Base-by-base conservation (phyloP, 2,329 filamentous ascomycete genomes). In the Simplicillium aogashimaense region DNA sequence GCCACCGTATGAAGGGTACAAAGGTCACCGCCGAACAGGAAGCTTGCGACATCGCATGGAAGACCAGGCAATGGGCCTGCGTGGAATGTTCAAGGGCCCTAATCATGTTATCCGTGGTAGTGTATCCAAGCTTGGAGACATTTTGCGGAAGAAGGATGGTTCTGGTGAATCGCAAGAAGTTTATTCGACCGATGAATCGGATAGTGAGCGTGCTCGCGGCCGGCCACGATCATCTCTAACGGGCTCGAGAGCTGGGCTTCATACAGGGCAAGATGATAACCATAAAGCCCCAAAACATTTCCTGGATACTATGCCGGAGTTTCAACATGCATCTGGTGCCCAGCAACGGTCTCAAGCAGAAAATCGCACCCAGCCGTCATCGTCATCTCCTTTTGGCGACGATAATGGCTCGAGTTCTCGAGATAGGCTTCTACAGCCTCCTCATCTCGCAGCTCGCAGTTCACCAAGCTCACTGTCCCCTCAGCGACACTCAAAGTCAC, bases 41-140 rank as follows among this genome's bases (percentile, higher is more conserved):
- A 79, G 72, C 51, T 48, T 71, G n/a, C 66, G 63, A 16, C 56
- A 63, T 14, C 65, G 54, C 17, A 29, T 45, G 1, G 60, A 63
- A 13, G 59, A 64, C 11, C 50, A 51, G 31, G 43, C 38, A 13
- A 41, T 53, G 33, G 55, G 60, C 12, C 37, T 63, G 13, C 76
- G 81, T 33, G 78, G 82, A 7, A 81, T 95, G 36, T 83, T 95
- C 61, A 90, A 87, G 61, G 81, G 80, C 3, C 76, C 78, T 37
- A 84, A 86, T 45, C 83, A 77, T 25, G 72, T 86, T 25, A 74
- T 94, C 35, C 70, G 73, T 18, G 74, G 67, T 7, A 63, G 74
- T 17, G 71, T 78, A 6, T 74, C 71, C 18, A 76, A 70, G 49
- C 57, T 78, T 12, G 68, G 72, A 25, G 74, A 77, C 38, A 61